phyloP scores from a whole-genome alignment of 225 moss, liverwort and hornwort genomes.

The Pleurozium schreberi region DNA sequence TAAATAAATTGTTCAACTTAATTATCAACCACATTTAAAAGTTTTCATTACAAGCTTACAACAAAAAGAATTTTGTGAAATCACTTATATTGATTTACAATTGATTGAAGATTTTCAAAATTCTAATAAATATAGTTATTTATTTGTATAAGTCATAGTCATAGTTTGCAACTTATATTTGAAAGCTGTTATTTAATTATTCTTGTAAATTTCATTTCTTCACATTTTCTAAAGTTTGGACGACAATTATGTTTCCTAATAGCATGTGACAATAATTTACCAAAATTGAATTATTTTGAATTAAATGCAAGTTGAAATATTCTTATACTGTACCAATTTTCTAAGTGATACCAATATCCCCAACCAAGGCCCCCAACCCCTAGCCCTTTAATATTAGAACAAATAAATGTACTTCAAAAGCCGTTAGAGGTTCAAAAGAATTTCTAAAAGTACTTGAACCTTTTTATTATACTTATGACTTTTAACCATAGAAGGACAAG shows the following conservation, averaged over 20 bases:
- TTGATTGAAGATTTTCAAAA: not conserved
- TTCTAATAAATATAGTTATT: not conserved
- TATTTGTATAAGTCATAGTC: not conserved
- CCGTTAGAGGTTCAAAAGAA: not conserved
- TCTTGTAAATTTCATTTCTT: not conserved
- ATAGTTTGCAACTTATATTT: not conserved
- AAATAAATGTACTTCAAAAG: not conserved
- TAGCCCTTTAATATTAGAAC: not conserved
- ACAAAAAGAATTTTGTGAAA: not conserved
- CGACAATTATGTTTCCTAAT: not conserved
- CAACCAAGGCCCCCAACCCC: too few relatives aligned
- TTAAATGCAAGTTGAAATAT: not conserved
- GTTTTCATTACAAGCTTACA: not conserved
- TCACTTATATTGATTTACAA: not conserved
- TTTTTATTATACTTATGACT: not conserved
- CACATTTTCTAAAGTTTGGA: not conserved
- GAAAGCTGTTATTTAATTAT: not conserved
- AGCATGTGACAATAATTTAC: not conserved
- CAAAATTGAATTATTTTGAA: not conserved
- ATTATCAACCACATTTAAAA: not conserved
- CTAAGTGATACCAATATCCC: not conserved
- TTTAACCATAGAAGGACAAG: fast-evolving
- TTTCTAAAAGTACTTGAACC: too few relatives aligned
- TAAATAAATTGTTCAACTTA: not conserved
- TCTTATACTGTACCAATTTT: not conserved